Percentiles rank a stretch among this genome's conserved stretches.
phyloP scores from a whole-genome alignment of 208 protist genomes.

The Leishmania braziliensis region DNA sequence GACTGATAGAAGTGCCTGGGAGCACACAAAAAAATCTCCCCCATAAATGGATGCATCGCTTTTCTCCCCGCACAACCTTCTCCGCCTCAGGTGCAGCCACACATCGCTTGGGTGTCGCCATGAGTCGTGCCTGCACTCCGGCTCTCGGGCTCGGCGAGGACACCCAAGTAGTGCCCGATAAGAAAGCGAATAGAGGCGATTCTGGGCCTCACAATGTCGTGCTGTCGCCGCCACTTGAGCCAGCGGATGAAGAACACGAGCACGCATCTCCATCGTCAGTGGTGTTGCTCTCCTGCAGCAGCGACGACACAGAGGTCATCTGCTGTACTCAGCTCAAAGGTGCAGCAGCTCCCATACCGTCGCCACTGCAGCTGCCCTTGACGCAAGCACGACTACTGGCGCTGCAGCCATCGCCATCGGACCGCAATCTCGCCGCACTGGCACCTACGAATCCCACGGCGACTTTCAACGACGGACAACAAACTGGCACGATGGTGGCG shows the following conservation, averaged over 20 bases:
- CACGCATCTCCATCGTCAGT: not conserved
- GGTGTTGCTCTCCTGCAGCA: not conserved
- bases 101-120: not conserved
- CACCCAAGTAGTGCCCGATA: too few species aligned
- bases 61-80: not conserved
- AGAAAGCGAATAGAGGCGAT: too few species aligned
- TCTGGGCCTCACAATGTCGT: not conserved
- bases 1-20: too few species aligned
- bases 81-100: not conserved
- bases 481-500: not conserved
- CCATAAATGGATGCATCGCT: too few species aligned
- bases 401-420: not conserved
- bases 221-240: not conserved
- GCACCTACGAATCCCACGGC: not conserved
- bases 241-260: not conserved
- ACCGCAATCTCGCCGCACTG: not conserved
- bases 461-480: not conserved
- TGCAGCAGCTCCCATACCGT: not conserved
- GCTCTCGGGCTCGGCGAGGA: not conserved
- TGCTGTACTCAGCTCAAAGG: not conserved
- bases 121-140: slow-evolving; percentile 19
- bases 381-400: not conserved
- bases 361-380: not conserved
- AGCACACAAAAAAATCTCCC: too few species aligned
- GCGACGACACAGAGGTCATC: not conserved